These are phyloP conservation scores for Tricholoma matsutake DNA, from an alignment of 768 basidiomycete genomes.

Conservation along the genomic window DNA sequence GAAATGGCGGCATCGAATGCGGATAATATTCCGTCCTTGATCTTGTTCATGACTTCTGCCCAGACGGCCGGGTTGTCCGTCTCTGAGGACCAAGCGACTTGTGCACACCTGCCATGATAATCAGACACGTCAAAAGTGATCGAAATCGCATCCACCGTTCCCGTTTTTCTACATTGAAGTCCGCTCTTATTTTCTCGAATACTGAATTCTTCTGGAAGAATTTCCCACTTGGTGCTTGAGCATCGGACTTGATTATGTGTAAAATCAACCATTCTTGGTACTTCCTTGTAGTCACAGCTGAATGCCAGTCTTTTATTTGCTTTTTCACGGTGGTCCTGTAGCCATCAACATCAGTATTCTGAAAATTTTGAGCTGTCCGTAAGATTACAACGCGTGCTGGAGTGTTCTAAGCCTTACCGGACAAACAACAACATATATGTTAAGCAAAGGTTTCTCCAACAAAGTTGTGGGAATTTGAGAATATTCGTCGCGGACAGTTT, in stretches of 20 bases:
- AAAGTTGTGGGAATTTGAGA: constrained; percentile 74
- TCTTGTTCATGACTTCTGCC: constrained; percentile 83
- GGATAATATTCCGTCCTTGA: constrained; percentile 85
- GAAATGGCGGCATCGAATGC: constrained; percentile 80
- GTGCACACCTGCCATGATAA: constrained; percentile 59
- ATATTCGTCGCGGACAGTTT: constrained; percentile 67
- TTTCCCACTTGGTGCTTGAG: constrained; percentile 53
- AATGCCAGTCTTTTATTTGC: constrained; percentile 93
- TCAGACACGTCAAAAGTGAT: constrained; percentile 12
- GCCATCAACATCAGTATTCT: constrained; percentile 65
- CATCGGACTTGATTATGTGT: constrained; percentile 76
- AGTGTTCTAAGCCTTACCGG: constrained; percentile 53
- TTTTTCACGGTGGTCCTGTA: constrained; percentile 78
- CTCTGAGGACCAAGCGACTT: constrained; percentile 72
- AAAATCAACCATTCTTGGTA: constrained; percentile 94
- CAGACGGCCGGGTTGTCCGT: constrained; percentile 76
- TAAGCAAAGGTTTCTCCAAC: constrained; percentile 83
- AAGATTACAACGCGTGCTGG: neutral
- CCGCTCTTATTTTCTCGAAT: constrained; percentile 85
- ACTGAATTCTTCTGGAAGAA: constrained; percentile 86
- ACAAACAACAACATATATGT: constrained; percentile 83
- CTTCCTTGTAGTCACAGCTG: constrained; percentile 57
- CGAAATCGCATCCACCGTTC: constrained; percentile 57
- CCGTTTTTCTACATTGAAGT: constrained; percentile 87
- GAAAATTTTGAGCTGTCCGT: constrained; percentile 38